A percentile compares a stretch with the other conserved stretches of the same genome.
phyloP scores from a whole-genome alignment of 129 eudicot genomes.

The Oenanthe sinensis region DNA sequence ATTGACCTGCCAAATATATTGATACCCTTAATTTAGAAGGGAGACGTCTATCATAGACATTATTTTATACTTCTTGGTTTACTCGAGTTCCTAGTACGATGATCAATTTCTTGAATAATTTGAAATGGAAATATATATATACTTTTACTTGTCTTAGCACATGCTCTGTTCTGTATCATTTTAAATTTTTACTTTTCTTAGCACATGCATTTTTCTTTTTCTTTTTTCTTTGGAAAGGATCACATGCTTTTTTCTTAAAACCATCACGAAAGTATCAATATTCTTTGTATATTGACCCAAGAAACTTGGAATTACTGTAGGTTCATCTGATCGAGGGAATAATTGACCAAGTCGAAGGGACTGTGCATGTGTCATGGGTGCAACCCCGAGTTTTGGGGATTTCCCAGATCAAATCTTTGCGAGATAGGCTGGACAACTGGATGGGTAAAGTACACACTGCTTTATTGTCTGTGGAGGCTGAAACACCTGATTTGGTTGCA shows the following conservation, averaged over 20 bases:
- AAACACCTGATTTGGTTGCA: slow-evolving; percentile 89
- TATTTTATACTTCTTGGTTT: neutral
- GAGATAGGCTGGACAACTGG: slow-evolving; percentile 85
- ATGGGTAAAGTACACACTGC: slow-evolving; percentile 88
- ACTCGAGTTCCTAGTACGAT: neutral
- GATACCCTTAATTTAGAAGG: neutral
- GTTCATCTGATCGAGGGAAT: slow-evolving; percentile 94
- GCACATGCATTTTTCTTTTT: neutral
- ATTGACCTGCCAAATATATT: neutral
- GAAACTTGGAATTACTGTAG: slow-evolving; percentile 24
- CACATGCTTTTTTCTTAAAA: neutral
- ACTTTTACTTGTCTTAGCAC: too few species aligned
- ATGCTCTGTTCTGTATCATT: neutral
- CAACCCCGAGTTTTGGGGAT: slow-evolving; percentile 93
- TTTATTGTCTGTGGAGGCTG: slow-evolving; percentile 85
- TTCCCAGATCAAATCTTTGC: slow-evolving; percentile 68
- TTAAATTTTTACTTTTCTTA: neutral
- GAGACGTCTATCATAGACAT: neutral
- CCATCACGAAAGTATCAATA: neutral
- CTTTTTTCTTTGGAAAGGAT: too few species aligned
- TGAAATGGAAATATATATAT: neutral
- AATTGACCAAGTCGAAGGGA: slow-evolving; percentile 90
- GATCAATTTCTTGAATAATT: neutral
- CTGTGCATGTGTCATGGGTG: slow-evolving; percentile 90
- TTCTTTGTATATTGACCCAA: neutral